Base-by-base conservation (phyloP, 495 filamentous ascomycete species). In the Aspergillus egyptiacus region DNA sequence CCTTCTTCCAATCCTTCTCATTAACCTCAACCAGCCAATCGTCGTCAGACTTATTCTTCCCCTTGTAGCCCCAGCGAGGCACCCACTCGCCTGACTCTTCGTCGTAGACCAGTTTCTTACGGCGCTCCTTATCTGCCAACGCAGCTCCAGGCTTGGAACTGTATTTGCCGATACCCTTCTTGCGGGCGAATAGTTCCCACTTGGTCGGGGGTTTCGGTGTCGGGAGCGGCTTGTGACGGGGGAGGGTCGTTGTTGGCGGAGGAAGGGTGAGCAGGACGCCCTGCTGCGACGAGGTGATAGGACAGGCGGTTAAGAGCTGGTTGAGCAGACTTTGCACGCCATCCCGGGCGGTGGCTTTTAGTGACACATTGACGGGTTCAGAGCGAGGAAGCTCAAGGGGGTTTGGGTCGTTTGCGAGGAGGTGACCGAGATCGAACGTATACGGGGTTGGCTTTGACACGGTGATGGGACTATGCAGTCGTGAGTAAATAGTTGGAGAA, bases 41-140 rank as follows among this genome's bases (percentile, higher is more conserved):
- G 56, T 89, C 85, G 0, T 76, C 81, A 11, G 79, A 80, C 77
- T 91, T 89, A 65, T 91, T 93, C 65, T 84, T 86, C 38, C 90
- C 94, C 72, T 90, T 89, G 70, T 94, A 96, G 1, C 93, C 93
- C 88, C 90, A 98, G 67, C 84, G 84, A 36, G 87, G 85, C 48
- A 91, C 86, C 85, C 87, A 96, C 62, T 94, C 86, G 38, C 86
- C 85, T 20, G 75, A 89, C 44, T 68, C 80, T 69, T 95, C 89
- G 66, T 96, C 86, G 65, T 85, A 95, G 33, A 84, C 79, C 57
- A 85, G 71, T 64, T 95, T 89, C 64, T 81, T 82, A 75, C 89
- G 89, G 53, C 83, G 75, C 70, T 85, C 73, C 58, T 73, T 76
- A 42, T 73, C 72, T 9, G 60, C 64, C 32, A 72, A 52, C 1